Evolutionary conservation across 2,329 filamentous ascomycete species (phyloP), one percentile per base, ranked within the genome.

Genomic region (Phialophora chinensis): DNA sequence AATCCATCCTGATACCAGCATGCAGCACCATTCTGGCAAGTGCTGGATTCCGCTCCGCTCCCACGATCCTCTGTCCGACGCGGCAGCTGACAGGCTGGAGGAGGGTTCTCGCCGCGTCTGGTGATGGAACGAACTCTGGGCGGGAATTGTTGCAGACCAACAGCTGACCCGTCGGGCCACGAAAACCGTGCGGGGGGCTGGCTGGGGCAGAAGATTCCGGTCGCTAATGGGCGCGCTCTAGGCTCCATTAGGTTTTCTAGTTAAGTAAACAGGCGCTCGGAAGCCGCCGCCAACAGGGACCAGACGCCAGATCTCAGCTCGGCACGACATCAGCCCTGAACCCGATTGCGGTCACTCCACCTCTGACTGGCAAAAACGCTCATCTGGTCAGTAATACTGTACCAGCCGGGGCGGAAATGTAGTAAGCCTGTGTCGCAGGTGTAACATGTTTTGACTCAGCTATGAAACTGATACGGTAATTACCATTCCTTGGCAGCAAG

Each of bases 41-140:
- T 10, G 35, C 8, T 50, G 29, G 59, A 35, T 60, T 66, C 66
- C 66, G 66, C 62, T 66, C 62, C 66, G 62, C 66, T 67, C 42
- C 20, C 57, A 35, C 27, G 42, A 47, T 17, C 20, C 27, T 17
- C 31, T 57, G 53, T 25, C 27, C 52, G 11, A 31, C 14, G 14
- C 53, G 25, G 20, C 58, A 53, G 44, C 47, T 56, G 20, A 54
- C 35, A 33, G 57, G 31, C 23, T 47, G 42, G 47, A 55, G 38
- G 55, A 44, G 27, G n/a, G 14, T n/a, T 54, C 33, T 35, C 29
- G 49, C 27, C 8, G 25, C 29, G 38, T 63, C 63, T 61, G 58
- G 57, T 60, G 57, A 65, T 33, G 50, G 38, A 42, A 20, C 23
- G 54, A 55, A 29, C 23, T 56, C 23, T 10, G 50, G 52, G 59